phyloP scores from a whole-genome alignment of 345 rosid species.

The Diplotaxis tenuifolia region DNA sequence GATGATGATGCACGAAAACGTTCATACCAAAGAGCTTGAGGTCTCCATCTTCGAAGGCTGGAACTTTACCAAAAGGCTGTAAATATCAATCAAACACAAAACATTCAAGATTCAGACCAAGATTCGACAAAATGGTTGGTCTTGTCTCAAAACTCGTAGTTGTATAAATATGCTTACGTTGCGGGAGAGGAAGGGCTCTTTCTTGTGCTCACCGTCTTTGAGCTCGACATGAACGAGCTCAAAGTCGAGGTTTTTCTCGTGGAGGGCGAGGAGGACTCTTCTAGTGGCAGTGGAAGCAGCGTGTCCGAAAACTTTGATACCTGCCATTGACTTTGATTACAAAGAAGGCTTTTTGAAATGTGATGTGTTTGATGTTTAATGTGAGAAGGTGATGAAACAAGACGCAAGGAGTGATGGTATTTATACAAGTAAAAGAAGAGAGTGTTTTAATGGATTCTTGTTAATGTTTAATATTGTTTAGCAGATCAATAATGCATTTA shows the following conservation, averaged over 20 bases:
- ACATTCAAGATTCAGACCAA: constrained; percentile 13
- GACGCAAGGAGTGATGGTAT: constrained; percentile 27
- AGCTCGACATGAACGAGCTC: constrained; percentile 37
- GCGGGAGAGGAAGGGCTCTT: constrained; percentile 35
- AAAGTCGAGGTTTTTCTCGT: constrained; percentile 42
- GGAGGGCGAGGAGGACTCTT: constrained; percentile 39
- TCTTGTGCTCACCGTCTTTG: constrained; percentile 34
- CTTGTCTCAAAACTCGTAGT: neutral
- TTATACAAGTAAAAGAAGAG: constrained; percentile 7
- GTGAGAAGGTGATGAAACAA: constrained; percentile 28
- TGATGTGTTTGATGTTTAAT: constrained; percentile 22
- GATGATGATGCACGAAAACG: neutral
- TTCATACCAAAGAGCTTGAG: constrained; percentile 65
- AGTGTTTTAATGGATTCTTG: neutral
- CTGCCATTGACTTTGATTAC: constrained; percentile 17
- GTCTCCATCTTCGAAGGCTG: constrained; percentile 74
- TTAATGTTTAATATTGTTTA: neutral
- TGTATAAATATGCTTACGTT: constrained; percentile 31
- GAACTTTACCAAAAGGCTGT: constrained; percentile 85
- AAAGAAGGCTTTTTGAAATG: constrained; percentile 13
- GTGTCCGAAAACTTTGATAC: constrained; percentile 37
- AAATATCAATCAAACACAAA: constrained; percentile 11
- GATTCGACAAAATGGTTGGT: neutral
- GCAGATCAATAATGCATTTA: neutral
- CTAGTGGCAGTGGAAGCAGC: constrained; percentile 32